A percentile compares a stretch with the other conserved stretches of the same genome.
Conservation (phyloP, 2,329 filamentous ascomycete genomes). For the Fusarium sterilihyphosum region DNA sequence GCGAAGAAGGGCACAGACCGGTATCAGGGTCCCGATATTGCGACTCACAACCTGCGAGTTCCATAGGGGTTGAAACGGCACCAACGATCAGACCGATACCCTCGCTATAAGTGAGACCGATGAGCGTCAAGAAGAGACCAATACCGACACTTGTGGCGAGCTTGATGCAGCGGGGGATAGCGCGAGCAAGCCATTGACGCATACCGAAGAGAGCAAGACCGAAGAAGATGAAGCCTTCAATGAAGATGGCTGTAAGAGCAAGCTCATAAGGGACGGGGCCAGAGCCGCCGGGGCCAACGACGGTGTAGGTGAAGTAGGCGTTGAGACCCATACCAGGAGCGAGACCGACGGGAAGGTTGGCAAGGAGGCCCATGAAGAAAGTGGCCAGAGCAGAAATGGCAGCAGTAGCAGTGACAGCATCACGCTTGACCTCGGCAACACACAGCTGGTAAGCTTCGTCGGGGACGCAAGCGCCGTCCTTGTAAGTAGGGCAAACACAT, state of each 20-base stretch:
- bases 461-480: conserved; percentile 58
- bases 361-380: conserved; percentile 86
- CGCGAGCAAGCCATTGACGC: conserved; percentile 87
- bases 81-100: conserved; percentile 84
- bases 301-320: conserved; percentile 84
- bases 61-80: conserved; percentile 72
- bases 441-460: conserved; percentile 73
- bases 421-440: conserved; percentile 72
- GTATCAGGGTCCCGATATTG: conserved; percentile 45
- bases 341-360: conserved; percentile 68
- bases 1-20: conserved; percentile 64
- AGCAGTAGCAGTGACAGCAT: conserved; percentile 85
- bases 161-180: conserved; percentile 86
- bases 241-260: conserved; percentile 86
- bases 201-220: conserved; percentile 81
- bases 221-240: conserved; percentile 88
- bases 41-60: conserved; percentile 76
- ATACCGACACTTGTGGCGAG: conserved; percentile 88
- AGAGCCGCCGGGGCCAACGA: conserved; percentile 76
- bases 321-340: conserved; percentile 72
- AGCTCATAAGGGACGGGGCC: conserved; percentile 78
- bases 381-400: conserved; percentile 81
- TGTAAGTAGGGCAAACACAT: conserved; percentile 72
- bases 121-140: conserved; percentile 81
- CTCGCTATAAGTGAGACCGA: conserved; percentile 81